phyloP scores from a whole-genome alignment of 495 filamentous ascomycete genomes.

The Annulohypoxylon moriforme region DNA sequence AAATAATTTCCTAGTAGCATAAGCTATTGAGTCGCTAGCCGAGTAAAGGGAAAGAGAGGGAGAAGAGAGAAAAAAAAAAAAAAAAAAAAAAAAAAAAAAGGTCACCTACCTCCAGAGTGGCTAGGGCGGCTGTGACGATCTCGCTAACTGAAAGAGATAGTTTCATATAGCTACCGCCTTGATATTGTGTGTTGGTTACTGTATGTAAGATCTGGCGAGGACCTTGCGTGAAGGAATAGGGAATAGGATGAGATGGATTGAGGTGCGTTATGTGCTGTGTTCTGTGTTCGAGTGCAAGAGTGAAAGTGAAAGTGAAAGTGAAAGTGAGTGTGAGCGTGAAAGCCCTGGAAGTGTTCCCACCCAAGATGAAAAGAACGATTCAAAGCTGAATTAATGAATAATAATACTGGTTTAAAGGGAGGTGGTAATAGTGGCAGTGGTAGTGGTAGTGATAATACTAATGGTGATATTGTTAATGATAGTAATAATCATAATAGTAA shows the following conservation, averaged over 20 bases:
- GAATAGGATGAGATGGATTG: constrained; percentile 19
- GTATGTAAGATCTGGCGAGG: constrained; percentile 25
- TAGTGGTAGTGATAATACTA: neutral
- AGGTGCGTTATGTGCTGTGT: constrained; percentile 1
- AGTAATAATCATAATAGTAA: neutral
- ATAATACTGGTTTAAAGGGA: neutral
- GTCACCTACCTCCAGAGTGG: constrained; percentile 36
- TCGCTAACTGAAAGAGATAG: constrained; percentile 30
- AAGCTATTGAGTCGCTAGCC: constrained; percentile 46
- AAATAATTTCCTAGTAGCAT: constrained; percentile 24
- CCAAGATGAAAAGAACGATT: constrained; percentile 5
- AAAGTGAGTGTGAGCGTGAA: neutral
- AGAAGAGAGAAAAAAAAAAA: neutral
- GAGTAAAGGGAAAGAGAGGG: too few species aligned
- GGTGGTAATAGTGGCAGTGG: neutral
- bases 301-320: neutral
- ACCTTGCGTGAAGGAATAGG: constrained; percentile 3
- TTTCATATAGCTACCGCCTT: constrained; percentile 27
- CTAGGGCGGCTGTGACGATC: constrained; percentile 39
- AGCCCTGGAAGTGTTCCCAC: neutral
- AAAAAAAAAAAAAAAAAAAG: neutral
- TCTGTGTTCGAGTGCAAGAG: neutral
- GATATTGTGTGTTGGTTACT: constrained; percentile 21
- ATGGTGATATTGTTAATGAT: neutral
- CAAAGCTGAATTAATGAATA: constrained; percentile 7